phyloP scores from a whole-genome alignment of 1,284 basidiomycete species.

The Marasmius fiardii region DNA sequence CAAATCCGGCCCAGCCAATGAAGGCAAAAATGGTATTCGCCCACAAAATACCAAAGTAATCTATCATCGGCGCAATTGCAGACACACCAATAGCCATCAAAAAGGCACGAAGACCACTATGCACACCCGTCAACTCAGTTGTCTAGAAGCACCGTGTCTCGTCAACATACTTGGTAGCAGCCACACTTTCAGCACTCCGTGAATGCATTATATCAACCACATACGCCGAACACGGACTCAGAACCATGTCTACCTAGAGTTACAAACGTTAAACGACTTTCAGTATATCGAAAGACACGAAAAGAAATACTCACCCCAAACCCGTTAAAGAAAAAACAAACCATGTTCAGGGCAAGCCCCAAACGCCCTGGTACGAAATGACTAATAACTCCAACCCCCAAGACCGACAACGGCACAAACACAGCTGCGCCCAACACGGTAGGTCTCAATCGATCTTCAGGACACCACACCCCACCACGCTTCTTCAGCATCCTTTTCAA shows the following conservation, averaged over 20 bases:
- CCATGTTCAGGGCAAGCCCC: constrained; percentile 37
- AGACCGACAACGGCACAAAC: constrained; percentile 33
- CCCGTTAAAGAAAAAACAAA: constrained; percentile 46
- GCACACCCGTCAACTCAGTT: not conserved
- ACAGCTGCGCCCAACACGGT: constrained; percentile 15
- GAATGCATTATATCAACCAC: constrained; percentile 27
- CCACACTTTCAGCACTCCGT: constrained; percentile 34
- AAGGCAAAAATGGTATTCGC: constrained; percentile 10
- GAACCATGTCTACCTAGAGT: constrained; percentile 21
- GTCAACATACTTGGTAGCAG: constrained; percentile 19
- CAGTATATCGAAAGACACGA: not conserved
- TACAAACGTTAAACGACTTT: not conserved
- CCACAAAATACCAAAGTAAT: constrained; percentile 12
- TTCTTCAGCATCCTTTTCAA: constrained; percentile 42
- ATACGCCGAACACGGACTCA: constrained; percentile 22
- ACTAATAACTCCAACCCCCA: constrained; percentile 22
- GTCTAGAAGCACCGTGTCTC: not conserved
- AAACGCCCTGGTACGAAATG: constrained; percentile 33
- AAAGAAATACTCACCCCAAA: constrained; percentile 36
- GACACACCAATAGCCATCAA: constrained; percentile 17
- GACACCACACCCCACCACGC: constrained; percentile 47
- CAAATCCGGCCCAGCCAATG: constrained; percentile 11
- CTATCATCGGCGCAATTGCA: constrained; percentile 18
- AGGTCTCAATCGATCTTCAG: constrained; percentile 59
- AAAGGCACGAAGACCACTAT: constrained; percentile 17